These are phyloP conservation scores for Lojkania enalia DNA, from an alignment of 2,329 filamentous ascomycete species.

Conservation along the genomic window DNA sequence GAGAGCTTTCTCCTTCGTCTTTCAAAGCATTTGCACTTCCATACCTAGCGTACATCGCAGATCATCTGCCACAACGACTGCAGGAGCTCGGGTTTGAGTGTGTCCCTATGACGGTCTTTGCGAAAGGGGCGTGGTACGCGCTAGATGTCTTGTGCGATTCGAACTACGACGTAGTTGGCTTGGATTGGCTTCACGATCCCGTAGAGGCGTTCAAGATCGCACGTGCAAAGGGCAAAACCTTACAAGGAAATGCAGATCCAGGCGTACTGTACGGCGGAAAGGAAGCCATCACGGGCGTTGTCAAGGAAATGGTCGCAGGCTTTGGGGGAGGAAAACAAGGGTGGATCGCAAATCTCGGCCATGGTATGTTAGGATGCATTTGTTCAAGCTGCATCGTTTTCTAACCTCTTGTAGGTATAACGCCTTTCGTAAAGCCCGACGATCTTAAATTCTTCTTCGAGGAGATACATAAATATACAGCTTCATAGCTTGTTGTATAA, in stretches of 20 bases:
- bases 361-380: constrained; percentile 63
- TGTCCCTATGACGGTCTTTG: constrained; percentile 97
- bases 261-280: constrained; percentile 86
- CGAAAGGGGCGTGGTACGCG: constrained; percentile 96
- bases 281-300: constrained; percentile 77
- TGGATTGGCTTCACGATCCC: constrained; percentile 94
- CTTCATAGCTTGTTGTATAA: constrained; percentile 11
- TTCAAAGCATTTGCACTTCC: constrained; percentile 87
- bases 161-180: constrained; percentile 89
- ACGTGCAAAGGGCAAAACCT: constrained; percentile 67
- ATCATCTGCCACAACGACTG: constrained; percentile 75
- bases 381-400: not conserved
- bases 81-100: constrained; percentile 72
- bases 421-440: constrained; percentile 90
- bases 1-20: constrained; percentile 80
- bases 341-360: constrained; percentile 96
- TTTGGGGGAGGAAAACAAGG: constrained; percentile 83
- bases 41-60: constrained; percentile 81
- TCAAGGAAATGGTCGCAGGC: constrained; percentile 83
- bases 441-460: constrained; percentile 92
- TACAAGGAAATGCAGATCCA: constrained; percentile 96
- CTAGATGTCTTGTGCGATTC: constrained; percentile 84
- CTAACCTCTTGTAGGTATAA: constrained; percentile 68
- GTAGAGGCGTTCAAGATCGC: constrained; percentile 80
- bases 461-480: constrained; percentile 69